Conservation (phyloP, 306 rosid species). For the Vachellia collinsii region DNA sequence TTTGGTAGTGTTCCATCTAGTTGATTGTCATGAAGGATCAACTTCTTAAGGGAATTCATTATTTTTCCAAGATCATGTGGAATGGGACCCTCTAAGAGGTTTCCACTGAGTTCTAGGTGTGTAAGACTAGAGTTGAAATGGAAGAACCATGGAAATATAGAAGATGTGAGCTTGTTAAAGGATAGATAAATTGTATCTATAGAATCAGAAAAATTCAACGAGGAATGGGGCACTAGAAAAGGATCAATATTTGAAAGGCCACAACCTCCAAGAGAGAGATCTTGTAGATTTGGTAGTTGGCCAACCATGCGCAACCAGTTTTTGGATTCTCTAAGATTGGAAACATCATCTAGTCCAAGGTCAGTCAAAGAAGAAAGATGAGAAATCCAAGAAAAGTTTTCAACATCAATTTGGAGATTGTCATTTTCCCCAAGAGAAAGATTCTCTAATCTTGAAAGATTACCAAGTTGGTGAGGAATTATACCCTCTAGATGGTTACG, state of each 20-base stretch:
- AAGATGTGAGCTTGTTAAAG: neutral
- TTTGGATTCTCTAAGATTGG: neutral
- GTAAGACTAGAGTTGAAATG: neutral
- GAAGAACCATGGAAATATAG: neutral
- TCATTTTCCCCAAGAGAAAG: neutral
- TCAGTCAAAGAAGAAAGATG: neutral
- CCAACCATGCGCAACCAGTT: neutral
- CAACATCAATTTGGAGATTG: neutral
- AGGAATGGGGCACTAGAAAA: neutral
- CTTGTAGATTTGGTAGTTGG: neutral
- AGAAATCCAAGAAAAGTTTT: neutral
- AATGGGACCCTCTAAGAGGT: neutral
- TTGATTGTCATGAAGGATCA: neutral
- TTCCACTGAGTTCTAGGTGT: accelerated
- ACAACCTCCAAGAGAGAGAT: neutral
- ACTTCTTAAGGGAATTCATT: neutral
- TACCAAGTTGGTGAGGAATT: neutral
- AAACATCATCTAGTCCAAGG: neutral
- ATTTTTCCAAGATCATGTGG: neutral
- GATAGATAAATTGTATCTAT: neutral
- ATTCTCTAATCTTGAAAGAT: neutral
- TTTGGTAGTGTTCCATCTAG: neutral
- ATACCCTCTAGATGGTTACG: neutral
- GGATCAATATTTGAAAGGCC: neutral
- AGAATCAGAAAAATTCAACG: neutral